Percentiles rank a stretch among this genome's conserved stretches.
These are phyloP conservation scores for Trichoderma arundinaceum DNA, from an alignment of 2,329 filamentous ascomycete genomes.

Conservation along the genomic window DNA sequence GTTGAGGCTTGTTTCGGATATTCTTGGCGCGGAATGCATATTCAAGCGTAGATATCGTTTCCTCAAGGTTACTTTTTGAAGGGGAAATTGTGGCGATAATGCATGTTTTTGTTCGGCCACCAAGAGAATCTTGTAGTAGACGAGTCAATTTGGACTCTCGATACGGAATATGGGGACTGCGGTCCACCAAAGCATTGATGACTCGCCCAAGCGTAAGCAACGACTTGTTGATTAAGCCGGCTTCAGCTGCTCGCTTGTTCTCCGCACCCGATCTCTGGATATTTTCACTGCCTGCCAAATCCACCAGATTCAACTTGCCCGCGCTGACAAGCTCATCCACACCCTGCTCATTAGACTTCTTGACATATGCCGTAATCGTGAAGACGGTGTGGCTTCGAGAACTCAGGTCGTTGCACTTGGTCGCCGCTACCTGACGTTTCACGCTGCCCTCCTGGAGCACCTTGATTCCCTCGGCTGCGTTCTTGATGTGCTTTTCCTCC, in stretches of 20 bases:
- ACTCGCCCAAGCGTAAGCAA: slow-evolving; percentile 92
- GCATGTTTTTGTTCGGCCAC: slow-evolving; percentile 94
- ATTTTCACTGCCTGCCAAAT: slow-evolving; percentile 96
- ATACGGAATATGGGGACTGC: slow-evolving; percentile 84
- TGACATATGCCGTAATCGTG: slow-evolving; percentile 90
- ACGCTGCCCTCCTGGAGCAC: slow-evolving; percentile 87
- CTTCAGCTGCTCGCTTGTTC: slow-evolving; percentile 95
- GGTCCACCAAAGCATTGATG: slow-evolving; percentile 96
- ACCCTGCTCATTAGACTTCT: slow-evolving; percentile 78
- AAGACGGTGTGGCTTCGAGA: slow-evolving; percentile 98
- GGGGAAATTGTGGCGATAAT: slow-evolving; percentile 98
- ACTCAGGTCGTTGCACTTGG: slow-evolving; percentile 99
- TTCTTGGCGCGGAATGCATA: slow-evolving; percentile 99
- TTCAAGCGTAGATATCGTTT: slow-evolving; percentile 97
- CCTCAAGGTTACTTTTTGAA: slow-evolving; percentile 92
- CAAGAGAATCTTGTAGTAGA: slow-evolving; percentile 92
- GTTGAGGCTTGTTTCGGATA: slow-evolving; percentile 95
- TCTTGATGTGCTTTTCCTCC: slow-evolving; percentile 94
- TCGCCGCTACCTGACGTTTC: slow-evolving; percentile 96
- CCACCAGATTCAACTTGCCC: slow-evolving; percentile 94
- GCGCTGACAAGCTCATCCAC: slow-evolving; percentile 89
- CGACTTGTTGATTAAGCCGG: slow-evolving; percentile 97
- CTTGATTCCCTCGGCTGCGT: slow-evolving; percentile 82
- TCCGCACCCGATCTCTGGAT: slow-evolving; percentile 96
- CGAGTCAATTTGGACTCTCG: slow-evolving; percentile 96